A percentile compares a stretch with the other conserved stretches of the same genome.
phyloP scores from a whole-genome alignment of 441 rosid species.

The Pelargonium myrrhifolium region DNA sequence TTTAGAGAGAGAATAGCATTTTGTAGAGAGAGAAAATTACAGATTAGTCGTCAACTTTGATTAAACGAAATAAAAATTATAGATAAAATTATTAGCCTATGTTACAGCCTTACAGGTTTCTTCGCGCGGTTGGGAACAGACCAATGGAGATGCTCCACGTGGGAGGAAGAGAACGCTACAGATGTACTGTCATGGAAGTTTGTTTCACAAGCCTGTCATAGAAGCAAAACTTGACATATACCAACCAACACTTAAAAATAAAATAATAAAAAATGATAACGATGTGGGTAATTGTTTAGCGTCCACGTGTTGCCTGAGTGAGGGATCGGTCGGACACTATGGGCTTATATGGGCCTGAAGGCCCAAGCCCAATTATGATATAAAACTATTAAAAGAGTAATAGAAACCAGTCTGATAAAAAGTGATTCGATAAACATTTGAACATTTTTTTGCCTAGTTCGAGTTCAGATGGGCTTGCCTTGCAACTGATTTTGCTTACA shows the following conservation, averaged over 20 bases:
- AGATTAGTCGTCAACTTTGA: conserved; percentile 6
- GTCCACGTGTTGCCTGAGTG: not conserved
- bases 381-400: not conserved
- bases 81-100: conserved; percentile 5
- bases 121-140: not conserved
- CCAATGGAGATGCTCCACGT: not conserved
- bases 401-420: too few relatives aligned
- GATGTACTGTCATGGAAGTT: not conserved
- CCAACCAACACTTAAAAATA: not conserved
- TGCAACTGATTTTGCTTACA: too few relatives aligned
- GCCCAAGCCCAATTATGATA: too few relatives aligned
- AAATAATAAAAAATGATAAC: too few relatives aligned
- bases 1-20: not conserved
- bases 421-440: too few relatives aligned
- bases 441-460: too few relatives aligned
- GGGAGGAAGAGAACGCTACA: not conserved
- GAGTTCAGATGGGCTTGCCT: too few relatives aligned
- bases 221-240: not conserved
- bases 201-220: not conserved
- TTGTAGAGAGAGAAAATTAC: not conserved
- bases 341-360: too few relatives aligned
- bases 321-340: too few relatives aligned
- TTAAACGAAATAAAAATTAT: not conserved
- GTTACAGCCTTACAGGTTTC: not conserved
- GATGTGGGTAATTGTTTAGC: not conserved